A percentile compares a stretch with the other conserved stretches of the same genome.
phyloP scores from a whole-genome alignment of 2,329 filamentous ascomycete genomes.

The Davidsoniella neocaledoniae region DNA sequence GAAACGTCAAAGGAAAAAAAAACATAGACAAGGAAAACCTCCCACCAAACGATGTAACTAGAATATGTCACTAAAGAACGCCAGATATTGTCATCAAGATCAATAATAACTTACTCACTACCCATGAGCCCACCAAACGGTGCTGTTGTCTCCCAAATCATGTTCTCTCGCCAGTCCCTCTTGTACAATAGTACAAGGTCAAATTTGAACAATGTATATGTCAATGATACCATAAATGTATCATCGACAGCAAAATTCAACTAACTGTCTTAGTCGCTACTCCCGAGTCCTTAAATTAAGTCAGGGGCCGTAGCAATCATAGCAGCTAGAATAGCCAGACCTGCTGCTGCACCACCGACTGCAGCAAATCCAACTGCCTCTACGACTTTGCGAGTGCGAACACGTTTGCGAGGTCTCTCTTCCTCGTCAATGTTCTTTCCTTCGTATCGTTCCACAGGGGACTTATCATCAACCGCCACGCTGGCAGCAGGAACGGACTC shows the following conservation, averaged over 20 bases:
- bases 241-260: background rate
- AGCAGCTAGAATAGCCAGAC: conserved; percentile 21
- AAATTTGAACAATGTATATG: background rate
- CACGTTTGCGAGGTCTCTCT: conserved; percentile 17
- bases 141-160: background rate
- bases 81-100: no score
- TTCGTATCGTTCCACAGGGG: background rate
- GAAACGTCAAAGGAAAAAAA: no score
- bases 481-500: background rate
- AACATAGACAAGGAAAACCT: no score
- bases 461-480: background rate
- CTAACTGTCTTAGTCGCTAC: background rate
- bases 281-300: conserved; percentile 14
- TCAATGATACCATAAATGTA: background rate
- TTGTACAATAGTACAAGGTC: background rate
- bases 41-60: no score
- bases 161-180: background rate
- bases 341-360: conserved; percentile 21
- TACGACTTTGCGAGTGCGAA: conserved; percentile 15
- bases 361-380: conserved; percentile 22
- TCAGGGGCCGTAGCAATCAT: conserved; percentile 24
- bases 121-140: background rate
- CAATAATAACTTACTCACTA: no score
- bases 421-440: background rate
- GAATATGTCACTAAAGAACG: no score